Conservation (phyloP, 768 basidiomycete species). For the Boletus vinaceobasis region DNA sequence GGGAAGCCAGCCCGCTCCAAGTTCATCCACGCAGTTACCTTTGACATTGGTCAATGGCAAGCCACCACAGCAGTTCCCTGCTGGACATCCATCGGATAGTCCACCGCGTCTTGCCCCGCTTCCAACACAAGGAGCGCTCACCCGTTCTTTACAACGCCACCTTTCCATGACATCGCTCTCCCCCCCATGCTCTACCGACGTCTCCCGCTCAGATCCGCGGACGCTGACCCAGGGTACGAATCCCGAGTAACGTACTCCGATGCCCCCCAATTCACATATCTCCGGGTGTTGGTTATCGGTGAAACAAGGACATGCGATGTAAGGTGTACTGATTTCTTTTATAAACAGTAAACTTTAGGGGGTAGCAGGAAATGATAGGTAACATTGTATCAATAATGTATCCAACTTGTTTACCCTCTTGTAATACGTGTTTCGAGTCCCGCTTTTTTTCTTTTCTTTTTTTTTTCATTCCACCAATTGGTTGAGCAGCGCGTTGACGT, state of each 20-base stretch:
- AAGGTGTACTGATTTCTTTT: constrained; percentile 4
- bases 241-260: constrained; percentile 4
- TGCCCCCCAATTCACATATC: not conserved
- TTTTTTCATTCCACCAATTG: not conserved
- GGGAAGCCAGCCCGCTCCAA: constrained; percentile 3
- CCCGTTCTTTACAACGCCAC: constrained; percentile 26
- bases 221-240: constrained; percentile 16
- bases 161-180: constrained; percentile 25
- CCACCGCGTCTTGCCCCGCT: not conserved
- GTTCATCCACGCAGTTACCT: constrained; percentile 8
- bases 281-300: not conserved
- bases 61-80: constrained; percentile 30
- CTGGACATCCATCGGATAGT: constrained; percentile 17
- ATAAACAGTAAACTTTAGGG: constrained; percentile 6
- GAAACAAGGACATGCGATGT: not conserved
- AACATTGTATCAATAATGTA: constrained; percentile 26
- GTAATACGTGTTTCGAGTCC: constrained; percentile 15
- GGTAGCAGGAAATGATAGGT: constrained; percentile 7
- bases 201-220: constrained; percentile 21
- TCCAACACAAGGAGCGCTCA: constrained; percentile 10
- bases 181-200: constrained; percentile 8
- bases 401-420: constrained; percentile 21
- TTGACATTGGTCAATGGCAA: constrained; percentile 28
- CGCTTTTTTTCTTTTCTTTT: not conserved
- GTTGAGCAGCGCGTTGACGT: no score